Conservation (phyloP, 2,329 filamentous ascomycete species). For the Thermoascus crustaceus region DNA sequence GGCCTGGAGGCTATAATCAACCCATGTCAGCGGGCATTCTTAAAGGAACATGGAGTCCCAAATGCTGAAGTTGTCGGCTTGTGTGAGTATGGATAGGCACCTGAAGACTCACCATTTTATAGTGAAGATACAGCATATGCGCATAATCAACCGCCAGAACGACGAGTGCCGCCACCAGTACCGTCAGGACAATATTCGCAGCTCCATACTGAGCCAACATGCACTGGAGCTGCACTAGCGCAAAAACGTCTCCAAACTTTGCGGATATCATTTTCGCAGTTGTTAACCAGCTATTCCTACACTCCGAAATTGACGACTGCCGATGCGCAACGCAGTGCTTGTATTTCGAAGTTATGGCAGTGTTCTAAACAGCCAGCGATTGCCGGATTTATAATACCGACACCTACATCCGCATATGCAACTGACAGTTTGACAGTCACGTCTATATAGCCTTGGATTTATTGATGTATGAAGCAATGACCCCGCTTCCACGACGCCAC, state of each 20-base stretch:
- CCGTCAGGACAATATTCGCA: constrained; percentile 2
- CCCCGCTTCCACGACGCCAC: too few species aligned
- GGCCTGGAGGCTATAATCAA: constrained; percentile 43
- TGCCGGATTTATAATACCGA: too few species aligned
- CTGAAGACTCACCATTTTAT: constrained; percentile 16
- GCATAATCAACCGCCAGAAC: constrained; percentile 16
- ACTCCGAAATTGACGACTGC: neutral
- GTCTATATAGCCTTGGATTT: too few species aligned
- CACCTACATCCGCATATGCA: too few species aligned
- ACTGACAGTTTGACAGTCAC: too few species aligned
- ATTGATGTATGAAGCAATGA: too few species aligned
- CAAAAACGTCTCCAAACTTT: constrained; percentile 5
- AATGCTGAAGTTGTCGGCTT: too few species aligned
- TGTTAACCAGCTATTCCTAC: too few species aligned
- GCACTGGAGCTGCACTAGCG: constrained; percentile 7
- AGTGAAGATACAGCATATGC: constrained; percentile 17
- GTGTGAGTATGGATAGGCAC: too few species aligned
- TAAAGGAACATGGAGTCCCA: neutral
- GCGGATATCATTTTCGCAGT: constrained; percentile 3
- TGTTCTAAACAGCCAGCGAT: too few species aligned
- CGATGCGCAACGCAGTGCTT: neutral
- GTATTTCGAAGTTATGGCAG: too few species aligned
- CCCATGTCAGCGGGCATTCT: neutral
- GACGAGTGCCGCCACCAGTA: constrained; percentile 4
- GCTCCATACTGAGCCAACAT: constrained; percentile 3